Percentiles rank a stretch among this genome's conserved stretches.
phyloP scores from a whole-genome alignment of 2,329 filamentous ascomycete species.

The Colletotrichum noveboracense region DNA sequence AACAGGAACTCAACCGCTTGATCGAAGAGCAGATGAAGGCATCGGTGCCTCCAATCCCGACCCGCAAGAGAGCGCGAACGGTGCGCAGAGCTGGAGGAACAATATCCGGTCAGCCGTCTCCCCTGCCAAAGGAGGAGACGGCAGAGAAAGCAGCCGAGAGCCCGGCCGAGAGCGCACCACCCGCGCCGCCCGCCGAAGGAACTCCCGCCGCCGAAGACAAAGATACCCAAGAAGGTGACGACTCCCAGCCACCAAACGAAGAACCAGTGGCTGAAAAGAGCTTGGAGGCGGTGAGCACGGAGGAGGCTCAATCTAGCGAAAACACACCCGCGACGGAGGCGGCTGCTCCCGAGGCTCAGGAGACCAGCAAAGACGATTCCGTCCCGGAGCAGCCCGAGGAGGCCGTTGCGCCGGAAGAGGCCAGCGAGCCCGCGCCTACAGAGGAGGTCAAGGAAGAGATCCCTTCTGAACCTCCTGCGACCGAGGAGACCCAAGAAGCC shows the following conservation, averaged over 20 bases:
- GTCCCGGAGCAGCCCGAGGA: neutral
- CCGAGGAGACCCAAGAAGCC: neutral
- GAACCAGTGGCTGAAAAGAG: slow-evolving; percentile 19
- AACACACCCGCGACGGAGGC: neutral
- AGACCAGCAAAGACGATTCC: neutral
- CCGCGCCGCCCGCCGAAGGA: neutral
- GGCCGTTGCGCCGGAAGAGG: neutral
- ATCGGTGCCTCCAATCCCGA: slow-evolving; percentile 33
- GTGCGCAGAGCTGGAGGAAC: neutral
- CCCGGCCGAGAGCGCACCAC: neutral
- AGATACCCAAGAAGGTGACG: slow-evolving; percentile 1
- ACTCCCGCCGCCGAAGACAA: neutral
- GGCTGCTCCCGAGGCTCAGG: neutral
- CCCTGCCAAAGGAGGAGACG: neutral
- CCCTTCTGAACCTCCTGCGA: neutral
- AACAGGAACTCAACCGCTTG: slow-evolving; percentile 45
- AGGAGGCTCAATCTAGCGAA: neutral
- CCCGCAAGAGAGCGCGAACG: slow-evolving; percentile 19
- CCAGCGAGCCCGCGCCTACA: neutral
- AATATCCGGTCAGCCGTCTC: neutral
- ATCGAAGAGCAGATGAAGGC: slow-evolving; percentile 45
- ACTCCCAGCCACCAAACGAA: slow-evolving; percentile 16
- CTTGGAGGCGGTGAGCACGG: neutral
- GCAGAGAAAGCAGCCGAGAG: neutral
- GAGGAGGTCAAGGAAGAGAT: neutral